Base-by-base conservation (phyloP, 371 early-diverging fungal species). In the Funneliformis caledonium region DNA sequence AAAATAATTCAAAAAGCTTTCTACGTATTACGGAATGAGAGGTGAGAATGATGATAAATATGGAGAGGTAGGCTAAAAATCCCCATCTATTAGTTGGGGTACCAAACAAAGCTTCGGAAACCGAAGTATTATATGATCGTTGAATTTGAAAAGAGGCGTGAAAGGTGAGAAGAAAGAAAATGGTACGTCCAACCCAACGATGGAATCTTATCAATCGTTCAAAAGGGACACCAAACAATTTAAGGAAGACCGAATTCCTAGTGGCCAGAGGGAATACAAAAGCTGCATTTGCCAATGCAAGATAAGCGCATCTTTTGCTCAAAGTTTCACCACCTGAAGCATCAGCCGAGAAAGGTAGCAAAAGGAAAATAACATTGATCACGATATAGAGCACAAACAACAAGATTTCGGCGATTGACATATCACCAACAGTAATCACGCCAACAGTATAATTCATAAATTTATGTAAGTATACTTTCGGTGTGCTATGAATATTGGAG, bases 241-340 rank as follows among this genome's bases (percentile, higher is more conserved):
- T 65, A 8, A 68, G 10, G 52, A 81, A 81, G 5, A 80, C 33
- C 7, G 79, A 78, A 37, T 81, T 81, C 5, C 81, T 47, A 43
- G 81, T 81, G 6, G 81, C 81, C 48, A 81, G 48, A 0, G 81
- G 79, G 56, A 70, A 70, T 48, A 81, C 45, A 31, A 81, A 77
- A 26, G 81, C 78, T 0, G 78, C 50, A 50, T 81, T 81, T 22
- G 80, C 78, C 11, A 77, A n/a, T n/a, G 59, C 81, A 14, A 81
- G 19, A 10, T 78, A 79, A 11, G 81, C 81, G 0, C 37, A n/a
- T 45, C 81, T 52, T 48, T 81, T 69, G 12, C 33, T 60, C 1
- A 80, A 3, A 11, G 8, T 26, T 19, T 45, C 11, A 3, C 19
- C 26, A 5, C 26, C 33, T 1, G 50, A 16, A 8, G 16, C 9